phyloP scores from a whole-genome alignment of 352 stramenopile genomes.

The Globisporangium acanthophoron region DNA sequence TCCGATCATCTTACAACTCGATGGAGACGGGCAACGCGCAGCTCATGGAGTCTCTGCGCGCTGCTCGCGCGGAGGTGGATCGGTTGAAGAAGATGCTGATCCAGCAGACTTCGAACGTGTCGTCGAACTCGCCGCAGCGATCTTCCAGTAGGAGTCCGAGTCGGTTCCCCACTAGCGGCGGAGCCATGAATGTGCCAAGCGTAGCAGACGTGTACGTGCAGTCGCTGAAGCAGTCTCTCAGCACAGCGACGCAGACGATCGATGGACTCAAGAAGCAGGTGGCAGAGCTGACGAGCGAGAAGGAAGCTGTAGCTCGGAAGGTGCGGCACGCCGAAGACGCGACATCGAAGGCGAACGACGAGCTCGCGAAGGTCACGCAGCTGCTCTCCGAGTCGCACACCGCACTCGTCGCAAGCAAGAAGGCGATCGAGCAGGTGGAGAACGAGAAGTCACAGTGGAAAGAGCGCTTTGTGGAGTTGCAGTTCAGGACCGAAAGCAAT shows the following conservation, averaged over 20 bases:
- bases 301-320: slow-evolving; percentile 21
- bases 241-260: slow-evolving; percentile 25
- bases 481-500: slow-evolving; percentile 29
- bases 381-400: slow-evolving; percentile 44
- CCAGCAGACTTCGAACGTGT: slow-evolving; percentile 9
- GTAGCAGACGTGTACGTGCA: slow-evolving; percentile 24
- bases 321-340: slow-evolving; percentile 28
- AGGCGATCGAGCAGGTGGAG: slow-evolving; percentile 21
- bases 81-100: slow-evolving; percentile 50
- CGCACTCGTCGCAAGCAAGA: slow-evolving; percentile 31
- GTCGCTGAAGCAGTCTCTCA: slow-evolving; percentile 41
- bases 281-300: slow-evolving; percentile 26
- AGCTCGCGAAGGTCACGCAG: slow-evolving; percentile 35
- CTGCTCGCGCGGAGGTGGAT: slow-evolving; percentile 33
- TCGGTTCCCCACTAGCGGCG: background rate
- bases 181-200: slow-evolving; percentile 5
- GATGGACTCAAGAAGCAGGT: slow-evolving; percentile 35
- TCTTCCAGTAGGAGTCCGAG: slow-evolving; percentile 7
- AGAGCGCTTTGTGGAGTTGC: slow-evolving; percentile 32
- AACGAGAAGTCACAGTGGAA: slow-evolving; percentile 32
- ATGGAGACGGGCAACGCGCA: slow-evolving; percentile 50
- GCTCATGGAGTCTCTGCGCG: slow-evolving; percentile 42
- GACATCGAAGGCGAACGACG: slow-evolving; percentile 22
- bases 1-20: slow-evolving; percentile 36
- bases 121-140: slow-evolving; percentile 4